Base-by-base conservation (phyloP, 2,329 filamentous ascomycete genomes). In the Talaromyces marneffei region DNA sequence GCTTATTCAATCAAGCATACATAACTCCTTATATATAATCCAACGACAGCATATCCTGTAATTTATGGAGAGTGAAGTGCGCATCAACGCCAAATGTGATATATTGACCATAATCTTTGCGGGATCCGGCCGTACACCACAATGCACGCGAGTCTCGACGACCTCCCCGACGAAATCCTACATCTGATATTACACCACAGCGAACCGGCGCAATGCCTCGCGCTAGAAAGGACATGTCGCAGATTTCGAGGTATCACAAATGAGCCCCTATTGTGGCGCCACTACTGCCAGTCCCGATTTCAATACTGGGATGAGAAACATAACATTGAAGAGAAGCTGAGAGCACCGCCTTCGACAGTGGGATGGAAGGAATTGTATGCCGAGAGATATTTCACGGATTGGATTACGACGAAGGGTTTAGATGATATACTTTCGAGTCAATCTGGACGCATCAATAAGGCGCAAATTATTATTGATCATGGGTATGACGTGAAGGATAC, bases 401-500 rank as follows among this genome's bases (percentile, higher is more conserved):
- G 66, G 16, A 71, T 74, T 60, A 83, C 84, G 29, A 79, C 80
- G 9, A 70, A 69, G 8, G 75, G 87, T 7, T 77, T 97, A 61
- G 80, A 92, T 64, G 82, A 79, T 31, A 86, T 96, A 62, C 78
- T 97, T 59, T 74, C 79, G n/a, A 86, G 84, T 33, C 90, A 91
- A 72, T 82, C 86, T 37, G 81, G 85, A 59, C 87, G 92, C 20
- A 82, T 91, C 61, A 80, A 82, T 60, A 87, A 87, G 68, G 87
- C 91, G 64, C 85, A 89, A 67, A 77, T 82, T 56, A 89, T 97
- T 64, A 86, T 89, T 58, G 78, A 80, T 29, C 81, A 87, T 68
- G 92, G 92, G 0, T 93, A 92, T 69, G 92, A 97, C 77, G 90
- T 88, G 50, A 97, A 97, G 73, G 92, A 97, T 72, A 87, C 87